Percentiles rank a stretch among this genome's conserved stretches.
Evolutionary conservation across 495 filamentous ascomycete species (phyloP).

Genomic region (Neurospora intermedia): DNA sequence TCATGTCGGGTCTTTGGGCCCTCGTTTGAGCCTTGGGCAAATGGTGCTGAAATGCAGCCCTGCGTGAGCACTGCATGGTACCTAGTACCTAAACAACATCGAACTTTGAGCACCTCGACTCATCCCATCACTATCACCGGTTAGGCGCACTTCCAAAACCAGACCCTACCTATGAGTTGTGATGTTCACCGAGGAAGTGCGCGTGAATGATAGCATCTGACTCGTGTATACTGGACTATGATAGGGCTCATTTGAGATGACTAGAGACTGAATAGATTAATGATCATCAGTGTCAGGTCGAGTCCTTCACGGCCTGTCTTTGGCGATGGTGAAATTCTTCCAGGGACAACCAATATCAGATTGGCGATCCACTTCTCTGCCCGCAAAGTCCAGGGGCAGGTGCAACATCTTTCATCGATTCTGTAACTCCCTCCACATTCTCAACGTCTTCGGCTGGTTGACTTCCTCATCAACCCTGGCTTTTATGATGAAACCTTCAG

Average conservation of each 20-base stretch:
- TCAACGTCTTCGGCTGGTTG: background rate
- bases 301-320: background rate
- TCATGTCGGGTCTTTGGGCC: background rate
- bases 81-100: background rate
- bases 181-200: background rate
- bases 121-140: background rate
- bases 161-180: background rate
- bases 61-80: background rate
- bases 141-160: background rate
- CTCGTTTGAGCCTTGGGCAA: background rate
- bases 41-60: background rate
- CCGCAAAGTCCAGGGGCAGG: background rate
- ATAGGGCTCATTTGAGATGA: background rate
- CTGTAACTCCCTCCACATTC: background rate
- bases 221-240: background rate
- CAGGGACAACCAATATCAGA: background rate
- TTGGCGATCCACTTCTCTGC: background rate
- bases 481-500: background rate
- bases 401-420: background rate
- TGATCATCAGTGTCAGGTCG: background rate
- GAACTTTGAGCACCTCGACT: background rate
- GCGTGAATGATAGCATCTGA: background rate
- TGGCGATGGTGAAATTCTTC: background rate
- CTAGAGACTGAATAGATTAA: background rate
- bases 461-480: background rate